Conservation (phyloP, 306 rosid genomes). For the Arachis hypogaea region DNA sequence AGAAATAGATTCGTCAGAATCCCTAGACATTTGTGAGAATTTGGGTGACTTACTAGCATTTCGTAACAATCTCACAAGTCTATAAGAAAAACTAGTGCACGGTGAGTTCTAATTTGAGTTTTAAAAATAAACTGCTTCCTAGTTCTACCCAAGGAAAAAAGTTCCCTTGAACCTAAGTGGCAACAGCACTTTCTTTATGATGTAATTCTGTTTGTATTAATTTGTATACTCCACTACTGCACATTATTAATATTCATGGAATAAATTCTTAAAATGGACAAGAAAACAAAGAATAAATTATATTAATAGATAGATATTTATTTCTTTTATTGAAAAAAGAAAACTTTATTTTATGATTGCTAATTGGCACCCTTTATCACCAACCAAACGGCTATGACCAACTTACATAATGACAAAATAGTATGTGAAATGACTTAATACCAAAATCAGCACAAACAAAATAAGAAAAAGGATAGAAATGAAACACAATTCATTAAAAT, state of each 20-base stretch:
- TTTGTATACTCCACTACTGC: conserved; percentile 7
- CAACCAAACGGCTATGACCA: not conserved
- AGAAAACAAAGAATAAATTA: not conserved
- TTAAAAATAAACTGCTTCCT: not conserved
- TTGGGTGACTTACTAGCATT: too few relatives aligned
- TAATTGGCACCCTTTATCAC: conserved; percentile 1
- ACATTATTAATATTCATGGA: not conserved
- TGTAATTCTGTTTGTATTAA: not conserved
- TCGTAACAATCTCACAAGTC: too few relatives aligned
- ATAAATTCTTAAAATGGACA: not conserved
- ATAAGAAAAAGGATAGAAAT: conserved; percentile 31
- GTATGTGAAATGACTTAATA: conserved; percentile 15
- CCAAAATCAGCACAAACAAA: conserved; percentile 1
- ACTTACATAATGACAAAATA: not conserved
- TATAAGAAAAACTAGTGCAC: too few relatives aligned
- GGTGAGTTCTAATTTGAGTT: too few relatives aligned
- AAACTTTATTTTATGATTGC: not conserved
- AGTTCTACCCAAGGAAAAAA: not conserved
- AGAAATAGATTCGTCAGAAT: too few relatives aligned
- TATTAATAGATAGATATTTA: not conserved
- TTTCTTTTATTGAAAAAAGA: not conserved
- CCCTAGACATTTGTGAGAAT: too few relatives aligned
- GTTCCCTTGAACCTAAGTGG: not conserved
- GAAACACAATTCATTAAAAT: conserved; percentile 39
- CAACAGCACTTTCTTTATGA: not conserved